Base-by-base conservation (phyloP, 345 rosid species). In the Laguncularia racemosa region DNA sequence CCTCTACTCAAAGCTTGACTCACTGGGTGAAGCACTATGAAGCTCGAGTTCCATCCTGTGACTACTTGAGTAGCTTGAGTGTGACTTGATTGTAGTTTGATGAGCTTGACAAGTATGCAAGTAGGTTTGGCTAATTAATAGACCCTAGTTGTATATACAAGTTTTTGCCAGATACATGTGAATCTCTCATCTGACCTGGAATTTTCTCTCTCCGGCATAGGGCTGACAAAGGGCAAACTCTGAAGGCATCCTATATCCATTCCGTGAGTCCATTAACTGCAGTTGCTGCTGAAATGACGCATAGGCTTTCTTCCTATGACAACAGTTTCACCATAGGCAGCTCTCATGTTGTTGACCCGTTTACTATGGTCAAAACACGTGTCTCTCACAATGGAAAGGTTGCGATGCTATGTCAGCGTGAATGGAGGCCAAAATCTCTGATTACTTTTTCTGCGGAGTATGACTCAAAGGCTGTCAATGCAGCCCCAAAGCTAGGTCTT, bases 401-500 rank as follows among this genome's bases (percentile, higher is more conserved):
- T 58, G 91, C 81, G 15, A 64, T 84, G 77, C 76, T 78, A 14
- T 76, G 69, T 58, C 91, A 89, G 67, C 80, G 67, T 26, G 91
- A 82, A 64, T 89, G 96, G 96, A 82, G 95, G 73, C 87, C 87
- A 0, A 85, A 80, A 58, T 89, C 96, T 2, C 75, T 77, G 18
- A 43, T 84, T 20, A 89, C 85, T 0, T 46, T 89, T 44, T 89
- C 96, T 3, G 87, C 85, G 0, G 96, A 89, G 73, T 79, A 74
- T 38, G 95, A 89, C 66, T 60, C 87, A 1, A 84, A 80, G 68
- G 67, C 83, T 56, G 59, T 62, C 50, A 71, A 67, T 62, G 72
- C 86, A 52, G 62, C 81, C 28, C 88, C 92, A 2, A 86, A 76
- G 82, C 15, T 80, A 16, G 96, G 96, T 64, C 87, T 85, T 8